Evolutionary conservation across 129 eudicot species (phyloP), one percentile per base, ranked within the genome.

Genomic region (Chrysanthemum seticuspe): DNA sequence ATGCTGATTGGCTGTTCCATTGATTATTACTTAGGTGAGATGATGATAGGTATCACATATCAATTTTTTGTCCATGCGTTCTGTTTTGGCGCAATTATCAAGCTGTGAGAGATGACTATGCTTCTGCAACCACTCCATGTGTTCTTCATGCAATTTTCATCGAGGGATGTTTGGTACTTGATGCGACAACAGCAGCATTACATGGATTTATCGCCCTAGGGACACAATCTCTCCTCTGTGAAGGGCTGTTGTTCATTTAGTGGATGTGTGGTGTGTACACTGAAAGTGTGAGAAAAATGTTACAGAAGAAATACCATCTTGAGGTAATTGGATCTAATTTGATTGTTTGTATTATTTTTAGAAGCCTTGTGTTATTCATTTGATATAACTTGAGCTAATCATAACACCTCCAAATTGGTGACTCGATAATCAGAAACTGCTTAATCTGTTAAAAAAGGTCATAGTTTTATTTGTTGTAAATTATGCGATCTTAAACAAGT

Each of bases 221-320:
- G 79, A 67, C 96, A 59, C 77, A 92, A 50, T 94, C 78, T 74
- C 95, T 87, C 63, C 66, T 94, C 16, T 80, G 92, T 59, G 98
- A 94, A 76, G 97, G 98, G 68, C 60, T 94, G 65, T 49, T 94
- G 23, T 94, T 94, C 62, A 80, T 96, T 72, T 94, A 97, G 97
- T 94, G 97, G 98, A 86, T 94, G 97, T 90, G 97, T 72, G 97
- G 92, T 10, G 85, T 88, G 70, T 90, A 94, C 83, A 90, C 96
- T 9, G 96, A 97, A 63, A 81, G 86, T 45, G 84, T 84, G 55
- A 81, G 97, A 48, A 96, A 86, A 60, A 74, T 87, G 61, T 74
- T 90, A 51, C 93, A 94, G 88, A 87, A 84, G 78, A 87, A 94
- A 75, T 94, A 87, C 87, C 98, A 94, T 84, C 98, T 94, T 74